Evolutionary conservation across 768 basidiomycete species (phyloP).

Genomic region (Pseudohyphozyma bogoriensis): DNA sequence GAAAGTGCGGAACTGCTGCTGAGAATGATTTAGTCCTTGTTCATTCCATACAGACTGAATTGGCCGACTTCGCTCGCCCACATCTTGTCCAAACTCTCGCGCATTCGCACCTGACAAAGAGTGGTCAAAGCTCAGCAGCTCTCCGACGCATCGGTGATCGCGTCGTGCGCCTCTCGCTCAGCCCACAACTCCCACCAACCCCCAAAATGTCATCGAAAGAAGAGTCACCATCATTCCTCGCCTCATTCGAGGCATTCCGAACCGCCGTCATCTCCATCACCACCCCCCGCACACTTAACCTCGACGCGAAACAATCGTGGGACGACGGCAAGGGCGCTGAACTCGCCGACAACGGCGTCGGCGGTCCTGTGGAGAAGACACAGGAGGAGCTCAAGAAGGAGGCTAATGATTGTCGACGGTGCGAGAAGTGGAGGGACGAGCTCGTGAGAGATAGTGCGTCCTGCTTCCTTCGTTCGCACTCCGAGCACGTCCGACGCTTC

Average conservation of each 20-base stretch:
- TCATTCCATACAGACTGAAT: too few relatives aligned
- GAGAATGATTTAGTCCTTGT: too few relatives aligned
- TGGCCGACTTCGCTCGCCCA: too few relatives aligned
- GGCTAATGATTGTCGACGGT: conserved; percentile 36
- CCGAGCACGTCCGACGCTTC: not conserved
- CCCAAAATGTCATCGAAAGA: not conserved
- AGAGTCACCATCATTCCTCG: conserved; percentile 16
- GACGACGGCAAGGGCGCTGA: conserved; percentile 17
- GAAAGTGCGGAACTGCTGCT: not conserved
- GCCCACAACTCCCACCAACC: not conserved
- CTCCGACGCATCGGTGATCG: not conserved
- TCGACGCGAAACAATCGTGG: conserved; percentile 12
- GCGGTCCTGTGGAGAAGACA: not conserved
- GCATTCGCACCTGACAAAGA: not conserved
- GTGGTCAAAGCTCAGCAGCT: not conserved
- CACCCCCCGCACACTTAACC: conserved; percentile 2
- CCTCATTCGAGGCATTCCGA: conserved; percentile 14
- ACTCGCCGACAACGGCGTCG: not conserved
- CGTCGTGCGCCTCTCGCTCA: not conserved
- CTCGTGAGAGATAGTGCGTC: conserved; percentile 60
- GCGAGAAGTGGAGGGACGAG: conserved; percentile 61
- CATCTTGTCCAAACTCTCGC: too few relatives aligned
- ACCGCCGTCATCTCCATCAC: conserved; percentile 8
- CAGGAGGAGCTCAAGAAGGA: conserved; percentile 8
- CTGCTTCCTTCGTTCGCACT: not conserved